phyloP scores from a whole-genome alignment of 257 asterid species.

The Catharanthus roseus region DNA sequence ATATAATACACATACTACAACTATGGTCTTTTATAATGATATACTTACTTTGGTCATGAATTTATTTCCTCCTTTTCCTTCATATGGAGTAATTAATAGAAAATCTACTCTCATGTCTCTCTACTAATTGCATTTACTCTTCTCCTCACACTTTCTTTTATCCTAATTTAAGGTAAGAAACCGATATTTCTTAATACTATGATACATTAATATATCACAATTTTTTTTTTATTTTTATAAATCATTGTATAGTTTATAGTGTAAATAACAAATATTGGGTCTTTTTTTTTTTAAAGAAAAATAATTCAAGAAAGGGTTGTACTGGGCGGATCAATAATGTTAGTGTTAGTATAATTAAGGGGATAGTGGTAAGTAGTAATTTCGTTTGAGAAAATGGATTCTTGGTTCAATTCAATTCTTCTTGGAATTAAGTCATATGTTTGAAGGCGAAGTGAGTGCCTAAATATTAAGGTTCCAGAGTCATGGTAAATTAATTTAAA shows the following conservation, averaged over 20 bases:
- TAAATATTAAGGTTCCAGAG: neutral
- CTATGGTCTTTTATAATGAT: too few relatives aligned
- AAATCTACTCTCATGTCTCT: neutral
- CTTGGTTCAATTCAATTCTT: neutral
- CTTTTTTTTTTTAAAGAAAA: too few relatives aligned
- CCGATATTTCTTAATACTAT: too few relatives aligned
- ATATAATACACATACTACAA: too few relatives aligned
- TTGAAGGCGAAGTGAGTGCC: too few relatives aligned
- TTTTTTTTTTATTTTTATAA: too few relatives aligned
- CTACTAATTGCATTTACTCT: neutral
- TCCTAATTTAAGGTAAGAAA: neutral
- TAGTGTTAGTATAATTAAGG: too few relatives aligned
- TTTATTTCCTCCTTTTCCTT: conserved; percentile 1
- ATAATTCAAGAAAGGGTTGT: too few relatives aligned
- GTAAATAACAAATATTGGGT: too few relatives aligned
- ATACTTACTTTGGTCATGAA: conserved; percentile 3
- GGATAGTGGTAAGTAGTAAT: neutral
- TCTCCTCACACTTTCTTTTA: neutral
- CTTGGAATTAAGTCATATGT: too few relatives aligned
- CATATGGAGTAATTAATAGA: neutral
- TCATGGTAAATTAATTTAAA: neutral
- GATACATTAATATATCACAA: too few relatives aligned
- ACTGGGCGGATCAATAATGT: neutral
- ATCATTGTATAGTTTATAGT: too few relatives aligned
- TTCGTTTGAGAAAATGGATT: neutral